Base-by-base conservation (phyloP, 257 asterid species). In the Penstemon davidsonii region DNA sequence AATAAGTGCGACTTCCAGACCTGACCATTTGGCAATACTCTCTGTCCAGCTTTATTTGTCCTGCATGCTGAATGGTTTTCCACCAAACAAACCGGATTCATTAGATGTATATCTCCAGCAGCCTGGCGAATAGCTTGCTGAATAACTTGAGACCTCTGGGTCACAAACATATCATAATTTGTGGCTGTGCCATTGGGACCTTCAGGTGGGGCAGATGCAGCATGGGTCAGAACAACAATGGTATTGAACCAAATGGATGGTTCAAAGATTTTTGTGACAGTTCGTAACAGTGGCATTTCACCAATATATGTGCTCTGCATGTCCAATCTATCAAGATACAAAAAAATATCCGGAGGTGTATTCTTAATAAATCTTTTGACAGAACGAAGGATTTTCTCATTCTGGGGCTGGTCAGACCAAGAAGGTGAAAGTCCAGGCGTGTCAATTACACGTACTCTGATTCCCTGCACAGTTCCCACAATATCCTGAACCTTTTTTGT, bases 161-260 rank as follows among this genome's bases (percentile, higher is more conserved):
- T 87, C 65, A 94, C 99, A 88, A 94, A 94, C 91, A 89, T 91
- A 71, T 94, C 99, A 67, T 94, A 94, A 84, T 93, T 87, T 13
- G 97, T 88, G 25, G 87, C 69, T 5, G 95, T 83, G 44, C 99
- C 99, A 71, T 86, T 89, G 18, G 96, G 95, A 43, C 97, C 97
- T 73, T 91, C 99, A 40, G 97, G 97, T 9, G 99, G 99, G 63
- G 97, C 99, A 59, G 97, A 90, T 38, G 96, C 97, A 68, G 99
- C 99, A 63, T 94, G 99, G 47, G 99, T 94, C 81, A 94, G 75
- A 65, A 91, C 99, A 54, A 94, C 99, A 76, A 94, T 94, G 54
- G 97, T 97, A 71, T 91, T 94, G 78, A 94, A 94, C 99, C 99
- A 94, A 67, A 94, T 87, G 33, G 97, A 94, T 6, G 97, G 92